Conservation (phyloP, 768 basidiomycete species). For the Pleurotus ostreatus region DNA sequence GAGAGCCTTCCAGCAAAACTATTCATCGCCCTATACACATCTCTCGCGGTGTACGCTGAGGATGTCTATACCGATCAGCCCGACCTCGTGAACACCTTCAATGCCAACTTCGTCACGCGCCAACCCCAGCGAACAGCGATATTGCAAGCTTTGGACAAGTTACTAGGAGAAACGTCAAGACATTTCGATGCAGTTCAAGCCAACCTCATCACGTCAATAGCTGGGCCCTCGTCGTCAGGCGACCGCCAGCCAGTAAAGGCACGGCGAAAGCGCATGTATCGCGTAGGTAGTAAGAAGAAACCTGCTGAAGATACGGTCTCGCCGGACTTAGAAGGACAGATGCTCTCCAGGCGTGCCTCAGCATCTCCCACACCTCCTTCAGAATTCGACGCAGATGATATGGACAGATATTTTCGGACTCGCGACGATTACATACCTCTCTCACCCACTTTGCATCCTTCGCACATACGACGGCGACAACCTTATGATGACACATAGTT, state of each 20-base stretch:
- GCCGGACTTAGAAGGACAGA: slow-evolving; percentile 9
- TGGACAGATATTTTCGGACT: slow-evolving; percentile 69
- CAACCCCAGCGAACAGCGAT: background rate
- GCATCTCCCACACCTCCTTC: slow-evolving; percentile 17
- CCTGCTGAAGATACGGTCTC: background rate
- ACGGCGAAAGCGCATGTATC: slow-evolving; percentile 68
- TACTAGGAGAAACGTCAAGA: background rate
- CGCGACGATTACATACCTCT: slow-evolving; percentile 13
- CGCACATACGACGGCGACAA: slow-evolving; percentile 19
- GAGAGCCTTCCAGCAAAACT: background rate
- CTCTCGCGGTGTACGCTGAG: background rate
- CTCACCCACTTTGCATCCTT: slow-evolving; percentile 15
- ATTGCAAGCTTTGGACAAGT: background rate
- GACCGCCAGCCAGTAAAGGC: slow-evolving; percentile 67
- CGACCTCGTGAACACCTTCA: background rate
- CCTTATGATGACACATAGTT: slow-evolving; percentile 3
- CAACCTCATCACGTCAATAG: slow-evolving; percentile 12
- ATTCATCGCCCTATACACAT: background rate
- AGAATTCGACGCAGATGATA: slow-evolving; percentile 65
- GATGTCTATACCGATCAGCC: background rate
- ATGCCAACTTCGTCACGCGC: background rate
- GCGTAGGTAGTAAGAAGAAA: slow-evolving; percentile 42
- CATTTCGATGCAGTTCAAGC: background rate
- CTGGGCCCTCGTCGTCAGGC: slow-evolving; percentile 26
- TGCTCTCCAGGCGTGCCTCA: slow-evolving; percentile 9